Evolutionary conservation across 805 yeast species (phyloP).

Genomic region (Wickerhamiella vanderwaltii): DNA sequence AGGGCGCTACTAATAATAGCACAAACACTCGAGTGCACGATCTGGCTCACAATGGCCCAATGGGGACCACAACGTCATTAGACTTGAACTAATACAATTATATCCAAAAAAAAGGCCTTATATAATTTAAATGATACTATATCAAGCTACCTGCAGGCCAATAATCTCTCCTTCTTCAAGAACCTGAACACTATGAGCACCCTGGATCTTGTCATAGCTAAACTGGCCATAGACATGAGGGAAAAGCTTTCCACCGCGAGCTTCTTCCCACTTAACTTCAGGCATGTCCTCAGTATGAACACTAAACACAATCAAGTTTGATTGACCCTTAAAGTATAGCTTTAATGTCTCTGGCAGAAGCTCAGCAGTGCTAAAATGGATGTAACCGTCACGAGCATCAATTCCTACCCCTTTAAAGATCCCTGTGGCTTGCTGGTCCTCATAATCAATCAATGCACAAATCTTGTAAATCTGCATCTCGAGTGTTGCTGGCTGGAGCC

Average conservation of each 20-base stretch:
- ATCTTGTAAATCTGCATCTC: constrained; percentile 9
- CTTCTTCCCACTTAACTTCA: constrained; percentile 9
- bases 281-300: constrained; percentile 5
- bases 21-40: too few relatives aligned
- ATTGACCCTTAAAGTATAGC: constrained; percentile 7
- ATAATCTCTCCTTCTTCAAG: not conserved
- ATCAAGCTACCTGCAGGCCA: too few relatives aligned
- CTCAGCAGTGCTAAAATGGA: constrained; percentile 6
- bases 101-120: too few relatives aligned
- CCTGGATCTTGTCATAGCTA: not conserved
- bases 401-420: constrained; percentile 4
- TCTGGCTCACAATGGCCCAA: too few relatives aligned
- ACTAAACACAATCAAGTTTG: constrained; percentile 3
- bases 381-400: constrained; percentile 6
- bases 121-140: too few relatives aligned
- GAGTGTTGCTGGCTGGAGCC: not conserved
- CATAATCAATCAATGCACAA: constrained; percentile 7
- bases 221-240: constrained; percentile 8
- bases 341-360: constrained; percentile 3
- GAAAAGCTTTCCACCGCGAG: constrained; percentile 8
- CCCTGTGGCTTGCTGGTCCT: constrained; percentile 5
- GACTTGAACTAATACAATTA: too few relatives aligned
- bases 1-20: too few relatives aligned
- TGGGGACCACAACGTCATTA: too few relatives aligned
- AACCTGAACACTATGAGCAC: not conserved